Evolutionary conservation across 2,329 filamentous ascomycete genomes (phyloP).

Genomic region (Pseudogymnoascus sp.): DNA sequence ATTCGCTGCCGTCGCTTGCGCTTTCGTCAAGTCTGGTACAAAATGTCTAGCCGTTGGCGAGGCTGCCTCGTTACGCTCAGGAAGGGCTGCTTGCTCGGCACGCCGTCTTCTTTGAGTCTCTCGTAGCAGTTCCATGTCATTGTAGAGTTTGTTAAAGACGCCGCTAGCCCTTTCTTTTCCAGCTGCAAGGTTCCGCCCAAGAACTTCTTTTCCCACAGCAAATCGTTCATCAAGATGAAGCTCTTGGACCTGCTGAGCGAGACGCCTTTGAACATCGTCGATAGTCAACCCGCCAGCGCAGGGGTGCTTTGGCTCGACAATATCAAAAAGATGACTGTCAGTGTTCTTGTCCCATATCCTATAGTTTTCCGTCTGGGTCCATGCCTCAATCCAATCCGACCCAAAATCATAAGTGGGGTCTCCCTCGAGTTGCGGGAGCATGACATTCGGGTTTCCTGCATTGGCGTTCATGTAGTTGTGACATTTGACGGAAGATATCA

Average conservation of each 20-base stretch:
- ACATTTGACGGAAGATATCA: conserved; percentile 86
- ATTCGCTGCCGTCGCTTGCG: conserved; percentile 40
- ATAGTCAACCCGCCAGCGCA: conserved; percentile 88
- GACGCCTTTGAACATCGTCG: conserved; percentile 84
- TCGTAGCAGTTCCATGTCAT: conserved; percentile 77
- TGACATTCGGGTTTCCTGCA: conserved; percentile 49
- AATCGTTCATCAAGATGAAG: conserved; percentile 89
- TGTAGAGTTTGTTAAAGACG: conserved; percentile 81
- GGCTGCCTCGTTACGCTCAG: conserved; percentile 17
- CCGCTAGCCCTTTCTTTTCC: conserved; percentile 82
- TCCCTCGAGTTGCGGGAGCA: conserved; percentile 64
- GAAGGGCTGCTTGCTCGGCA: conserved; percentile 44
- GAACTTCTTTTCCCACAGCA: conserved; percentile 71
- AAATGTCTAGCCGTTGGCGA: conserved; percentile 18
- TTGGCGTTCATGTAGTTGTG: conserved; percentile 58
- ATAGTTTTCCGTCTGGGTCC: conserved; percentile 85
- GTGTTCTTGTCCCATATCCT: conserved; percentile 75
- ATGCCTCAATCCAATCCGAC: conserved; percentile 76
- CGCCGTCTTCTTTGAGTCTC: conserved; percentile 62
- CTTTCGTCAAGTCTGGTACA: conserved; percentile 34
- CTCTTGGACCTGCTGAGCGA: conserved; percentile 88
- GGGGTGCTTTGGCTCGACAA: conserved; percentile 87
- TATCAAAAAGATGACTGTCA: conserved; percentile 85
- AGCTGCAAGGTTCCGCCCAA: conserved; percentile 83
- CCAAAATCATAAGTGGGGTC: conserved; percentile 83